Conservation (phyloP, 179 eudicot genomes). For the Corrigiola litoralis region DNA sequence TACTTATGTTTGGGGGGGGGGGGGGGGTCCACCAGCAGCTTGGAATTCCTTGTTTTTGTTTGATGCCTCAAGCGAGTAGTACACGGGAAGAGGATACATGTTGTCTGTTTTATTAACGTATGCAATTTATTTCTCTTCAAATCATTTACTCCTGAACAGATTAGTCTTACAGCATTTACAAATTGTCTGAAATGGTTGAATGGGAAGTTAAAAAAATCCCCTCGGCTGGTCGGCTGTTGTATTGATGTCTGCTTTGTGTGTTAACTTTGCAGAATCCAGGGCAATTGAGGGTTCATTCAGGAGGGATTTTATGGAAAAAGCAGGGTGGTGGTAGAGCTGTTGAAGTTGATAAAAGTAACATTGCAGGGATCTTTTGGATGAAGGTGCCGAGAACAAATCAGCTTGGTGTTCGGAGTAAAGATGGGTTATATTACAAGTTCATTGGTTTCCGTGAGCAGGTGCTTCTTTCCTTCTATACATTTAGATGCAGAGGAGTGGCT, state of each 20-base stretch:
- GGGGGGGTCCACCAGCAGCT: too few relatives aligned
- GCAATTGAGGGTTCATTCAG: slow-evolving; percentile 70
- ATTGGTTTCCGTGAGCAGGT: slow-evolving; percentile 91
- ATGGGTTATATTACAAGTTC: slow-evolving; percentile 83
- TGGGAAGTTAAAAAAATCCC: background rate
- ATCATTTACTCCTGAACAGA: too few relatives aligned
- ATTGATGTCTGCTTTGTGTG: background rate
- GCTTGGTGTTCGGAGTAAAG: slow-evolving; percentile 75
- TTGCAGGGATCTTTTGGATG: slow-evolving; percentile 76
- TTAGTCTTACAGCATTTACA: too few relatives aligned
- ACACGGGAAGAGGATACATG: too few relatives aligned
- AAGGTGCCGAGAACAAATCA: slow-evolving; percentile 89
- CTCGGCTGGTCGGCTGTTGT: background rate
- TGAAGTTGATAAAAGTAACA: slow-evolving; percentile 70
- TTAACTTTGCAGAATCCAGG: slow-evolving; percentile 68
- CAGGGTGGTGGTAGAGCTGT: slow-evolving; percentile 92
- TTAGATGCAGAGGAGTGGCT: background rate
- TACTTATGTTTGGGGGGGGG: too few relatives aligned
- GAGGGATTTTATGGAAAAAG: slow-evolving; percentile 89
- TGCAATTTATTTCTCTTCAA: too few relatives aligned
- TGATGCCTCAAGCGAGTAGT: too few relatives aligned
- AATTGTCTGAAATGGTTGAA: background rate
- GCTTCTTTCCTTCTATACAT: background rate
- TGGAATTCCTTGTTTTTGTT: too few relatives aligned
- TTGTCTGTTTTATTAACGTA: too few relatives aligned